A percentile compares a stretch with the other conserved stretches of the same genome.
Conservation (phyloP, 768 basidiomycete genomes). For the Dentipellis sp. region DNA sequence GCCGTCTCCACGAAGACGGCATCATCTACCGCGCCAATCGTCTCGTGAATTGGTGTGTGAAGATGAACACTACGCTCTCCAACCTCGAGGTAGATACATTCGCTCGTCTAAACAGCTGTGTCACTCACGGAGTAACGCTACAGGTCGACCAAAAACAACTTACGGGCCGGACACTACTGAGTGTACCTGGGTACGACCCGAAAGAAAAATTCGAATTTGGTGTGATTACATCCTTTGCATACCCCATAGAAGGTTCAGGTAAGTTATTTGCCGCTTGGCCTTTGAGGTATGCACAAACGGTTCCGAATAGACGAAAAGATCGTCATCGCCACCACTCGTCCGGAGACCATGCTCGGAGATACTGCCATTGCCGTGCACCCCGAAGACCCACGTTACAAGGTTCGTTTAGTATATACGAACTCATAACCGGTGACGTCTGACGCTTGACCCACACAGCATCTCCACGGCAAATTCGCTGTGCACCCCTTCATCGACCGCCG, state of each 20-base stretch:
- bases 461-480: conserved; percentile 84
- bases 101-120: background rate
- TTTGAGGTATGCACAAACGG: background rate
- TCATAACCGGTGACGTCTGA: background rate
- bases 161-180: conserved; percentile 73
- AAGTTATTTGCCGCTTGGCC: background rate
- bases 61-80: conserved; percentile 93
- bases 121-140: background rate
- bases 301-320: conserved; percentile 66
- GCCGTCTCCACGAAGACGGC: conserved; percentile 83
- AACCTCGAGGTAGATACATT: conserved; percentile 72
- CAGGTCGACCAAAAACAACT: conserved; percentile 92
- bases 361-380: conserved; percentile 96
- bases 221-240: conserved; percentile 93
- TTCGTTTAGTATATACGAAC: conserved; percentile 15
- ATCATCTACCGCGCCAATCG: conserved; percentile 92
- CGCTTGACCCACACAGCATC: conserved; percentile 41
- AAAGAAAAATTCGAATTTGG: conserved; percentile 98
- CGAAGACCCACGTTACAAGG: conserved; percentile 82
- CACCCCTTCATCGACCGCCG: conserved; percentile 87
- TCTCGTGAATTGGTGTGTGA: conserved; percentile 96
- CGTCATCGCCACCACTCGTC: conserved; percentile 93
- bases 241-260: conserved; percentile 83
- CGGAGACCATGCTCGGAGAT: conserved; percentile 98
- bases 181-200: conserved; percentile 89